A percentile compares a stretch with the other conserved stretches of the same genome.
These are phyloP conservation scores for Populus euphratica DNA, from an alignment of 345 rosid species.

Conservation along the genomic window DNA sequence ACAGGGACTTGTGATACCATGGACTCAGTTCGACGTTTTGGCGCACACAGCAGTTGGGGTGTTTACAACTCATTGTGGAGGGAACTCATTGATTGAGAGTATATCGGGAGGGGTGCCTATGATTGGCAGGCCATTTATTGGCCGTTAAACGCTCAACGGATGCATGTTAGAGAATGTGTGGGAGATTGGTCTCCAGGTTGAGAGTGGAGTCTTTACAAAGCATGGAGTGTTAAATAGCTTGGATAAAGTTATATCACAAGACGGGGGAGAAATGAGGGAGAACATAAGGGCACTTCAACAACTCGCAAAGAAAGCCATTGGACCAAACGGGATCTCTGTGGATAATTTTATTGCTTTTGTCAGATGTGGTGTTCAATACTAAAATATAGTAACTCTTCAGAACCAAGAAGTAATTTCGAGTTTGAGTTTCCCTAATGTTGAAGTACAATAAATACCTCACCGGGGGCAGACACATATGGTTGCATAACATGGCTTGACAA, in stretches of 20 bases:
- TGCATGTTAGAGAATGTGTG: slow-evolving; percentile 27
- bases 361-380: not conserved
- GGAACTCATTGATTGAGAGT: slow-evolving; percentile 38
- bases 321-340: slow-evolving; percentile 17
- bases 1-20: slow-evolving; percentile 11
- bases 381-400: not conserved
- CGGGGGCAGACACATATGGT: slow-evolving; percentile 1
- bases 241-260: slow-evolving; percentile 11
- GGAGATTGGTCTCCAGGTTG: slow-evolving; percentile 20
- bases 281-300: slow-evolving; percentile 6
- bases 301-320: slow-evolving; percentile 4
- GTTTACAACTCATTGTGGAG: slow-evolving; percentile 37
- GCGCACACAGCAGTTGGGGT: slow-evolving; percentile 14
- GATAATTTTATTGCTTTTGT: slow-evolving; percentile 17
- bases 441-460: slow-evolving; percentile 11
- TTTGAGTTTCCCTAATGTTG: slow-evolving; percentile 14
- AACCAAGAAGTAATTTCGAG: too few species aligned
- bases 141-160: slow-evolving; percentile 35
- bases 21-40: too few species aligned
- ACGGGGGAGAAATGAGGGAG: slow-evolving; percentile 23
- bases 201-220: slow-evolving; percentile 21
- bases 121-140: slow-evolving; percentile 39
- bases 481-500: slow-evolving; percentile 37
- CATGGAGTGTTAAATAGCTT: slow-evolving; percentile 9
- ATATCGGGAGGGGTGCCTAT: slow-evolving; percentile 30